phyloP scores from a whole-genome alignment of 2,329 filamentous ascomycete species.

The Pochonia chlamydosporia region DNA sequence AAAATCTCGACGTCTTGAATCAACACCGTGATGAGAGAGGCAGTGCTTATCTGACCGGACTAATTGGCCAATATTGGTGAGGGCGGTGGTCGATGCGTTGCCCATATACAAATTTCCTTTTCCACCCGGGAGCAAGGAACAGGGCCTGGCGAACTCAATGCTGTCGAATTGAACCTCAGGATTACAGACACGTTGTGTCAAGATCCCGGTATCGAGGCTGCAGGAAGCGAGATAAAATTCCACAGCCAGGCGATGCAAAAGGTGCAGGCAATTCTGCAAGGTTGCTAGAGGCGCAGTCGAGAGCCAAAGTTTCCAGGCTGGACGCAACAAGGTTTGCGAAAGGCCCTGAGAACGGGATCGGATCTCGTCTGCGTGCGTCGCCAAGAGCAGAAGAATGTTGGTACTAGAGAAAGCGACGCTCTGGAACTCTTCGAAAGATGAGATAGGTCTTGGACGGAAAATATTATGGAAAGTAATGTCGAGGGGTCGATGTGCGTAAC shows the following conservation, averaged over 20 bases:
- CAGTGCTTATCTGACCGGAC: neutral
- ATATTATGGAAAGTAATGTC: neutral
- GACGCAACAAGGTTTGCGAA: neutral
- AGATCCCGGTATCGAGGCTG: neutral
- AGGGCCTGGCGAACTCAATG: neutral
- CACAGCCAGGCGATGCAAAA: too few species aligned
- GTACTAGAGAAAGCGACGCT: neutral
- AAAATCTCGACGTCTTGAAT: too few species aligned
- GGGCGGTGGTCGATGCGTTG: neutral
- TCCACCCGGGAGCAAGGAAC: neutral
- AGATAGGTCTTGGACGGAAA: neutral
- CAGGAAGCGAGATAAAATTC: slow-evolving; percentile 1
- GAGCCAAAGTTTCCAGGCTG: too few species aligned
- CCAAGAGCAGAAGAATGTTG: neutral
- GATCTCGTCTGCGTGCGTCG: neutral
- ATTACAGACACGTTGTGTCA: neutral
- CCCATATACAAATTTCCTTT: neutral
- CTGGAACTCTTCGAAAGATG: neutral
- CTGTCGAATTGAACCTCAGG: neutral
- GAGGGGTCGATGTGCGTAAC: neutral
- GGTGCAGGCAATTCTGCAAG: neutral
- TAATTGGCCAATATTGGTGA: neutral
- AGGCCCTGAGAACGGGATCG: neutral
- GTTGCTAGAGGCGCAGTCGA: too few species aligned
- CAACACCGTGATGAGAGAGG: too few species aligned